Conservation (phyloP, 352 stramenopile species). For the Phytopythium boreale region DNA sequence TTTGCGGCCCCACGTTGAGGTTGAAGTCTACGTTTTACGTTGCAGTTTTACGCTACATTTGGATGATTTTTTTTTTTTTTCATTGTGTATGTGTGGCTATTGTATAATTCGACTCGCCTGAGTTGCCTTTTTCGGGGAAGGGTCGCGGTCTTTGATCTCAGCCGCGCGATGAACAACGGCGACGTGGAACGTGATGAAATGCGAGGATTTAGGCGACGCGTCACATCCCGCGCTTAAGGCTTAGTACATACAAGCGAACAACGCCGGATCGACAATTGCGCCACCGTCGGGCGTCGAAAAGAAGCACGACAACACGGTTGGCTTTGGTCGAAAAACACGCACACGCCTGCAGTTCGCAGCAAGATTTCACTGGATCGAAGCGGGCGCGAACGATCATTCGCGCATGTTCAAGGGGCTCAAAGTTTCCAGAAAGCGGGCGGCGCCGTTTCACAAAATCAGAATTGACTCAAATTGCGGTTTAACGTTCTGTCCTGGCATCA, state of each 20-base stretch:
- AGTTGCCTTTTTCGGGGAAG: neutral
- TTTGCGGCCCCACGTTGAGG: neutral
- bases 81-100: neutral
- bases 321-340: no score
- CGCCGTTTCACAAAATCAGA: neutral
- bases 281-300: neutral
- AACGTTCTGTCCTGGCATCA: no score
- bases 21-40: slow-evolving; percentile 2
- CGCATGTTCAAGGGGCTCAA: neutral
- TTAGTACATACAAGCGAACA: no score
- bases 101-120: no score
- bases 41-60: neutral
- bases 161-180: no score
- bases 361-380: neutral
- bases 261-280: neutral
- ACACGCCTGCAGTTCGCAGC: neutral
- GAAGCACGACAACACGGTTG: no score
- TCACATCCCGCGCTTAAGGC: no score
- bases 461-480: neutral
- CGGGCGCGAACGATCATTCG: neutral
- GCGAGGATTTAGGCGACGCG: no score
- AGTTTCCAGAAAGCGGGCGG: neutral
- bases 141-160: neutral
- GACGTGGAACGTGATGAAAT: no score
- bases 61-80: neutral